Evolutionary conservation across 108 stramenopile genomes (phyloP), one percentile per base, ranked within the genome.

Genomic region (Pseudonitzschia delicatissima): DNA sequence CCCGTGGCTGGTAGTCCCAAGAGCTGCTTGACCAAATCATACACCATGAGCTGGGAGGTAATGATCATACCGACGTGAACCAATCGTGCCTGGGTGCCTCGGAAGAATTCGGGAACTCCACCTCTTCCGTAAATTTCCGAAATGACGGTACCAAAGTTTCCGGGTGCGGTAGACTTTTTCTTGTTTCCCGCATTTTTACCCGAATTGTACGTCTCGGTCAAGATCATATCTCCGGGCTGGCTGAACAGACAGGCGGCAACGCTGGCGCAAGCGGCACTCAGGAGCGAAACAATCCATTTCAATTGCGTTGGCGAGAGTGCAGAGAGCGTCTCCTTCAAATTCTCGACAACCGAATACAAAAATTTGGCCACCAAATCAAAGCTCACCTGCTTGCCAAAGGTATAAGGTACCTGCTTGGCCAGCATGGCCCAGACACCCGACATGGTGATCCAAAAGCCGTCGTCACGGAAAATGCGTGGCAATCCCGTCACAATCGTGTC

Each of bases 341-440:
- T 44, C 13, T 26, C 40, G 13, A 26, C 40, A 4, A 81, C 32
- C 4, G 70, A 59, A 69, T 91, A 91, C 6, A 91, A 66, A 23
- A 82, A 71, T 31, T 70, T 73, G 17, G 93, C 90, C 47, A 94
- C 75, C 5, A 91, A 58, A 70, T 94, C 93, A 71, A 94, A 94
- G 5, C 85, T 83, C 18, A 91, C 90, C 57, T 96, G 94, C 78
- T 97, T 96, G 44, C 87, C 93, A 72, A 96, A 87, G 17, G 97
- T 98, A 75, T 98, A 98, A 8, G 97, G 97, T 32, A 96, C 82
- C 82, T 98, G 97, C 66, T 98, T 98, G 11, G 90, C 81, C 64
- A 96, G 62, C 87, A 98, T 96, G 51, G 97, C 97, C 57, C 79
- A 77, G 35, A 96, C 55, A 32, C 96, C 95, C 47, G 74, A 63